A percentile compares a stretch with the other conserved stretches of the same genome.
Evolutionary conservation across 306 rosid genomes (phyloP).

Genomic region (Cucumis hystrix): DNA sequence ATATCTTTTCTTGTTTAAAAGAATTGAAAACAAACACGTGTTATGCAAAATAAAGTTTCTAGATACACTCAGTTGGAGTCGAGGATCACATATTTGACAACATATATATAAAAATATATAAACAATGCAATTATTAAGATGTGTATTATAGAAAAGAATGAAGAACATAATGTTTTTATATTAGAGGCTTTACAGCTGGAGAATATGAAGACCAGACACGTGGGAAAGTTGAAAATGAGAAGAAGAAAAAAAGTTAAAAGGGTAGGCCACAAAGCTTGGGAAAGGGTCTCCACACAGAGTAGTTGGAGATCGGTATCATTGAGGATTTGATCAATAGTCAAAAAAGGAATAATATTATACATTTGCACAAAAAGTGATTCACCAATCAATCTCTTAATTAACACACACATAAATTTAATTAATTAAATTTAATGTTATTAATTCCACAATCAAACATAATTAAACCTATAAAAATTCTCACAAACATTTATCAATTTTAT

Average conservation of each 20-base stretch:
- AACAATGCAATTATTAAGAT: not conserved
- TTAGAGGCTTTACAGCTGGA: slow-evolving; percentile 1
- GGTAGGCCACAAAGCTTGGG: not conserved
- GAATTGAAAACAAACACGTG: not conserved
- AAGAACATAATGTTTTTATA: not conserved
- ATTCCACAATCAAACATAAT: too few relatives aligned
- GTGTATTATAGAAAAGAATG: not conserved
- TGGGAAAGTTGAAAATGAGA: not conserved
- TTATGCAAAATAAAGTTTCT: not conserved
- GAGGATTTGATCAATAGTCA: not conserved
- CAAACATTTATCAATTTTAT: not conserved
- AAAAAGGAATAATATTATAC: not conserved
- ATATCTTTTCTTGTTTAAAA: too few relatives aligned
- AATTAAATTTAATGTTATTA: too few relatives aligned
- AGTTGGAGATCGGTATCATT: not conserved
- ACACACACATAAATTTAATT: too few relatives aligned
- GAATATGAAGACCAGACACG: slow-evolving; percentile 3
- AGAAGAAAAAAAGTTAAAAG: not conserved
- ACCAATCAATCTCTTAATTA: not conserved
- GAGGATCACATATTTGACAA: not conserved
- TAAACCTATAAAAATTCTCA: too few relatives aligned
- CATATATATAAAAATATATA: too few relatives aligned
- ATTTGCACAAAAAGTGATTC: not conserved
- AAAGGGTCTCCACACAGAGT: not conserved
- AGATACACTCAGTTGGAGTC: not conserved